These are phyloP conservation scores for Phalaenopsis aphrodite DNA, from an alignment of 106 monocot genomes.

Conservation along the genomic window DNA sequence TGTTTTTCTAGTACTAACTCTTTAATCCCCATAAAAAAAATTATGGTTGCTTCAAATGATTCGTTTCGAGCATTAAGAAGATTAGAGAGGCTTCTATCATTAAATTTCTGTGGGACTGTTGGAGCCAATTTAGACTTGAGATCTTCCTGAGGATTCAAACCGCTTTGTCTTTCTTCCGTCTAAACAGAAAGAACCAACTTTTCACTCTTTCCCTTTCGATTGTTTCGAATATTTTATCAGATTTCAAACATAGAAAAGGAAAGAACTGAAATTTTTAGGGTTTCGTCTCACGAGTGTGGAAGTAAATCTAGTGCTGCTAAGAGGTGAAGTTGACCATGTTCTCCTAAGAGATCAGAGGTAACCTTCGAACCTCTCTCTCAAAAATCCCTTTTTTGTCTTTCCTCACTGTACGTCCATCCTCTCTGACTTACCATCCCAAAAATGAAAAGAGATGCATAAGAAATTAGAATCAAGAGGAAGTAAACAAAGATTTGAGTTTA, in stretches of 20 bases:
- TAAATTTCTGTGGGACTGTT: too few species aligned
- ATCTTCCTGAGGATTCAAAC: too few species aligned
- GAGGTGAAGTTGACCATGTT: neutral
- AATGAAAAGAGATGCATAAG: neutral
- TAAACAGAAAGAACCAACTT: neutral
- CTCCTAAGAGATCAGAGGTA: neutral
- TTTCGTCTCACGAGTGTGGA: neutral
- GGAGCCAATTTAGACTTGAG: too few species aligned
- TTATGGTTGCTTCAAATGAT: too few species aligned
- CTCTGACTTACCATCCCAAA: neutral
- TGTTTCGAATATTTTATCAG: neutral
- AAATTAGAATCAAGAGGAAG: neutral
- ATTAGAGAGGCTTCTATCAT: too few species aligned
- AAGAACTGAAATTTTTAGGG: constrained; percentile 1
- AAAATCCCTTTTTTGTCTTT: neutral
- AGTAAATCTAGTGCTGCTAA: neutral
- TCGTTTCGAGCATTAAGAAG: too few species aligned
- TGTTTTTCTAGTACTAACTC: too few species aligned
- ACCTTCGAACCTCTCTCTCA: neutral
- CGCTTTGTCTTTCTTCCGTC: too few species aligned
- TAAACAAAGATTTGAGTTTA: neutral
- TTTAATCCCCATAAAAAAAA: too few species aligned
- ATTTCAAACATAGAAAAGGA: neutral
- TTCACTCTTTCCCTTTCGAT: neutral
- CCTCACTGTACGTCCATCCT: neutral